Evolutionary conservation across 2,329 filamentous ascomycete genomes (phyloP).

Genomic region (Corinectria fuckeliana): DNA sequence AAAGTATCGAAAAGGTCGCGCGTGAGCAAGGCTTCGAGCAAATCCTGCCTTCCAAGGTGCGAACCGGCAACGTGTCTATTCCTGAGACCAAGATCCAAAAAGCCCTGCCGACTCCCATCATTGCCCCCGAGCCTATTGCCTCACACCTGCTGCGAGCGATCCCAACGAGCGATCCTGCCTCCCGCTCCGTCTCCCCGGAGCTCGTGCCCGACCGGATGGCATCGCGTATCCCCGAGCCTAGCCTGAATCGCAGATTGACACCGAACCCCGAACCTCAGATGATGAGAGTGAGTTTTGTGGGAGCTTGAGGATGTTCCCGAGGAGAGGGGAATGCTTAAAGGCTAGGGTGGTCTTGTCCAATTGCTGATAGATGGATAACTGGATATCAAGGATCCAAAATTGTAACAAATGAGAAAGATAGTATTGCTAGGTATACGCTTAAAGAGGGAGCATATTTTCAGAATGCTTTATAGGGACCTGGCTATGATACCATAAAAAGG

Average conservation of each 20-base stretch:
- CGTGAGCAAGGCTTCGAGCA: constrained; percentile 63
- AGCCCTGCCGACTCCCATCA: constrained; percentile 53
- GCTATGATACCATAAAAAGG: constrained; percentile 7
- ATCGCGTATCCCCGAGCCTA: constrained; percentile 59
- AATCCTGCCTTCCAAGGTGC: constrained; percentile 62
- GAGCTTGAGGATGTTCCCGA: constrained; percentile 14
- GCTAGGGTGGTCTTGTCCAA: constrained; percentile 23
- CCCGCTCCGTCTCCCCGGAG: constrained; percentile 64
- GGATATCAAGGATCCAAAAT: constrained; percentile 16
- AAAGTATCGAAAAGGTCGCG: constrained; percentile 72
- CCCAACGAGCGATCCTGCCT: constrained; percentile 61
- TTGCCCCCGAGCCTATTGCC: constrained; percentile 62
- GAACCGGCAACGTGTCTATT: constrained; percentile 55
- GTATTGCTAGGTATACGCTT: constrained; percentile 1
- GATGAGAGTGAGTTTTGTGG: constrained; percentile 36
- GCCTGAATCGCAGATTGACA: constrained; percentile 52
- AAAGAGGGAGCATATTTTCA: neutral
- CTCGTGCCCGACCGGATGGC: constrained; percentile 69
- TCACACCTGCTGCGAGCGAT: constrained; percentile 61
- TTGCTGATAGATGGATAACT: constrained; percentile 20
- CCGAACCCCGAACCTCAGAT: constrained; percentile 56
- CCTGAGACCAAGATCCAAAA: constrained; percentile 52
- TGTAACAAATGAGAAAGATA: constrained; percentile 24
- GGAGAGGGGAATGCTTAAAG: neutral
- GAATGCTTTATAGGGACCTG: neutral